These are phyloP conservation scores for Neopestalotiopsis sp. DNA, from an alignment of 2,329 filamentous ascomycete species.

Conservation along the genomic window DNA sequence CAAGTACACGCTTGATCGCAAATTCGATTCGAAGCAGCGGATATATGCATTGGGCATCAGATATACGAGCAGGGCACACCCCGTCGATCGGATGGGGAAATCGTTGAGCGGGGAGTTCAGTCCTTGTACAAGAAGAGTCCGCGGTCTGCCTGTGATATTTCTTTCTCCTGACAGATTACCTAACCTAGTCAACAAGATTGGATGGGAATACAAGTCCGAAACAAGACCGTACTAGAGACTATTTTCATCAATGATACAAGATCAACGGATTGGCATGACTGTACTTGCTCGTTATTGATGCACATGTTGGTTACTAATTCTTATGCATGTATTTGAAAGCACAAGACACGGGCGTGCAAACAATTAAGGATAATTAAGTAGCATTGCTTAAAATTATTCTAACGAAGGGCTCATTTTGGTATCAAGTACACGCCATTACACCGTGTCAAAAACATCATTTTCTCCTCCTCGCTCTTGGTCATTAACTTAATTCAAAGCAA, in stretches of 20 bases:
- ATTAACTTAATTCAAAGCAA: neutral
- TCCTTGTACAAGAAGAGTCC: neutral
- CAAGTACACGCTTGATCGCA: neutral
- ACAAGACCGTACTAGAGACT: neutral
- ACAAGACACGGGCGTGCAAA: no score
- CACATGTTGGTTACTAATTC: no score
- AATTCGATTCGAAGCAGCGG: neutral
- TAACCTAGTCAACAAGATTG: neutral
- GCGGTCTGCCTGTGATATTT: neutral
- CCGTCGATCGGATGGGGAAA: neutral
- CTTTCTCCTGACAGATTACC: neutral
- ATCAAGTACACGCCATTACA: conserved; percentile 13
- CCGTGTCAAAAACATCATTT: neutral
- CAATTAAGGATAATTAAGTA: neutral
- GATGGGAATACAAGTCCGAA: neutral
- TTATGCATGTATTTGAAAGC: no score
- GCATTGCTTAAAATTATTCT: neutral
- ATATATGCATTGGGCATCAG: neutral
- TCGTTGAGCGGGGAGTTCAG: conserved; percentile 14
- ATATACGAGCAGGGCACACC: conserved; percentile 5
- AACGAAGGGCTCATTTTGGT: conserved; percentile 11
- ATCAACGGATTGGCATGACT: neutral
- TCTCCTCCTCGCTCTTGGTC: neutral
- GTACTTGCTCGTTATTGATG: neutral
- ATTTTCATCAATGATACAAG: neutral